Evolutionary conservation across 1,139 yeast species (phyloP).

Genomic region (Tardiomyces blankii): DNA sequence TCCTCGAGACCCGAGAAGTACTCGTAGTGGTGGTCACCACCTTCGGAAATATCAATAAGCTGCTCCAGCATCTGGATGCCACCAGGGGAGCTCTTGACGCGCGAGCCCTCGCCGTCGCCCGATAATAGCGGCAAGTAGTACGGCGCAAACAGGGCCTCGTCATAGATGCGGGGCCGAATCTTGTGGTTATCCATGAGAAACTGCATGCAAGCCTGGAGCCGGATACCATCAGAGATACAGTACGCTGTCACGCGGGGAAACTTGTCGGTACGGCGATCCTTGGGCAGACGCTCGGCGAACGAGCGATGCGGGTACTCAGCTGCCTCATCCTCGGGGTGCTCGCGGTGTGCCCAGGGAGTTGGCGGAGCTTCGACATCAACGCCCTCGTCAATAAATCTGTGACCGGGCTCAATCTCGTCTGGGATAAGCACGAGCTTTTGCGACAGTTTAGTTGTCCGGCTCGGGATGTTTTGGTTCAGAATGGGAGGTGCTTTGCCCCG

Average conservation of each 20-base stretch:
- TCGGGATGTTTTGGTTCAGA: conserved; percentile 56
- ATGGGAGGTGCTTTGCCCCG: conserved; percentile 13
- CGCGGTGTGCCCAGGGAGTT: conserved; percentile 11
- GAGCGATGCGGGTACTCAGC: conserved; percentile 34
- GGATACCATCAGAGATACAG: conserved; percentile 72
- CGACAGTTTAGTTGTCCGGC: conserved; percentile 79
- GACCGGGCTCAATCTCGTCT: conserved; percentile 36
- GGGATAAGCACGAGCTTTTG: conserved; percentile 84
- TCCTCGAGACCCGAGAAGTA: conserved; percentile 64
- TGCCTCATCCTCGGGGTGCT: conserved; percentile 3
- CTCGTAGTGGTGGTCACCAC: conserved; percentile 82
- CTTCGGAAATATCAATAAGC: conserved; percentile 69
- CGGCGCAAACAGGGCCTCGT: conserved; percentile 85
- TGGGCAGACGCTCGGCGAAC: conserved; percentile 59
- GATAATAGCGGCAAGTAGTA: conserved; percentile 80
- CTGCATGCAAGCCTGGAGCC: conserved; percentile 49
- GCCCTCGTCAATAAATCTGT: conserved; percentile 15
- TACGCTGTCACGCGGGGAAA: conserved; percentile 85
- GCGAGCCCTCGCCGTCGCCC: conserved; percentile 65
- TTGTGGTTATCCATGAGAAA: conserved; percentile 63
- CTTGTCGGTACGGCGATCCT: conserved; percentile 55
- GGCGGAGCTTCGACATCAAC: conserved; percentile 12
- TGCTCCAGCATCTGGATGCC: conserved; percentile 63
- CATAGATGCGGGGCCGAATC: conserved; percentile 77
- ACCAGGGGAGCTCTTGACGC: conserved; percentile 66